phyloP scores from a whole-genome alignment of 305 asterid genomes.

The Coffea humblotiana region DNA sequence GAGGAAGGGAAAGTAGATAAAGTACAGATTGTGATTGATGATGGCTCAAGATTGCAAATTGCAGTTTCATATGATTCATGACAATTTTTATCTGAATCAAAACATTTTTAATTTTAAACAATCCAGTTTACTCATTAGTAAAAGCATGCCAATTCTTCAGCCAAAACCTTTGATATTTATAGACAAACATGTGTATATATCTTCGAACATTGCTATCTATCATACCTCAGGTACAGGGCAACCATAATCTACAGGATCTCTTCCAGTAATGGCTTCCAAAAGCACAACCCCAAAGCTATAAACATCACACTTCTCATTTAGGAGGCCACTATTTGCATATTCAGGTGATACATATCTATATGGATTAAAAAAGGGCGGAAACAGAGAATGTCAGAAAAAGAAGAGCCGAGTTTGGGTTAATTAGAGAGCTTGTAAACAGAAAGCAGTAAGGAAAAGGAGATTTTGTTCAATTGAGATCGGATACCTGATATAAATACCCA shows the following conservation, averaged over 20 bases:
- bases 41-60: not conserved
- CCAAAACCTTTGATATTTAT: not conserved
- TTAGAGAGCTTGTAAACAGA: no score
- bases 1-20: not conserved
- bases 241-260: constrained; percentile 94
- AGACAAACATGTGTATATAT: not conserved
- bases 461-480: no score
- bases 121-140: not conserved
- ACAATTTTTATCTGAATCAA: not conserved
- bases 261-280: constrained; percentile 83
- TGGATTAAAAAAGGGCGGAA: not conserved
- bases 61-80: not conserved
- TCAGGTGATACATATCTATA: constrained; percentile 96
- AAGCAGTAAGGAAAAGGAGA: no score
- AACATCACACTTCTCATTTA: constrained; percentile 88
- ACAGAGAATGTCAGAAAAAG: no score
- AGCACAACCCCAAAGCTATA: constrained; percentile 91
- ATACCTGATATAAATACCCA: no score
- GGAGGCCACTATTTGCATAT: constrained; percentile 87
- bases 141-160: not conserved
- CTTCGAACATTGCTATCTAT: not conserved
- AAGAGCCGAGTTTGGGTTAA: no score
- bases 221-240: constrained; percentile 90
- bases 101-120: not conserved
- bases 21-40: not conserved